Evolutionary conservation across 1,139 yeast genomes (phyloP).

Genomic region (Geotrichum europaeum): DNA sequence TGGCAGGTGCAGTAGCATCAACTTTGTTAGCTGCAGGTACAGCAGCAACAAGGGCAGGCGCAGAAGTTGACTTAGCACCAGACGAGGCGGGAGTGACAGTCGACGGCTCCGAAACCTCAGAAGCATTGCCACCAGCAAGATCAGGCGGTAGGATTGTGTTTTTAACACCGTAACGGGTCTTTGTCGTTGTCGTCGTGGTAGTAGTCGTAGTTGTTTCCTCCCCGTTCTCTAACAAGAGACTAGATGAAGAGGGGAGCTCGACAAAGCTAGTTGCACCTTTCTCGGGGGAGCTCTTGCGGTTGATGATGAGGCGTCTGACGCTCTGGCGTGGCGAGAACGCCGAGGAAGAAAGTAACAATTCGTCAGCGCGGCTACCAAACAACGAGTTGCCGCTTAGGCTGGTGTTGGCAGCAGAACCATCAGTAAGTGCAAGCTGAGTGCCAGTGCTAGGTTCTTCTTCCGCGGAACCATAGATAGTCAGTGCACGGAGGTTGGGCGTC

Average conservation of each 20-base stretch:
- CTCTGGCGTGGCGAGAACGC: conserved; percentile 62
- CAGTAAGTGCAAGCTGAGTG: background rate
- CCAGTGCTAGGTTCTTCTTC: conserved; percentile 11
- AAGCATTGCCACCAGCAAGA: background rate
- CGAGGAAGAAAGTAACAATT: conserved; percentile 63
- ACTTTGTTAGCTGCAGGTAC: background rate
- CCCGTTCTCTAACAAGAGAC: background rate
- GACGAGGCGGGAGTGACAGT: background rate
- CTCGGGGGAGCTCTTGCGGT: conserved; percentile 36
- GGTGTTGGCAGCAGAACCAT: conserved; percentile 1
- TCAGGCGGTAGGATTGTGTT: background rate
- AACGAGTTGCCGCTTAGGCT: background rate
- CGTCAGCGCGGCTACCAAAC: conserved; percentile 47
- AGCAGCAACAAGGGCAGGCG: background rate
- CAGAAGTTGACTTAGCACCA: conserved; percentile 1
- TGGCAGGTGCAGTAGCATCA: background rate
- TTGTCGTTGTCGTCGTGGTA: background rate
- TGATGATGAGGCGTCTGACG: conserved; percentile 53
- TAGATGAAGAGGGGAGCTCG: background rate
- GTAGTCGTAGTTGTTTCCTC: background rate
- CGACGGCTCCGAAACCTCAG: background rate
- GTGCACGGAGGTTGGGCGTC: background rate
- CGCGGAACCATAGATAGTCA: background rate
- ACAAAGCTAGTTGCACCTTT: conserved; percentile 20
- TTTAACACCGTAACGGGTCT: background rate